Conservation (phyloP, 805 yeast genomes). For the Metschnikowia kunwiensis region DNA sequence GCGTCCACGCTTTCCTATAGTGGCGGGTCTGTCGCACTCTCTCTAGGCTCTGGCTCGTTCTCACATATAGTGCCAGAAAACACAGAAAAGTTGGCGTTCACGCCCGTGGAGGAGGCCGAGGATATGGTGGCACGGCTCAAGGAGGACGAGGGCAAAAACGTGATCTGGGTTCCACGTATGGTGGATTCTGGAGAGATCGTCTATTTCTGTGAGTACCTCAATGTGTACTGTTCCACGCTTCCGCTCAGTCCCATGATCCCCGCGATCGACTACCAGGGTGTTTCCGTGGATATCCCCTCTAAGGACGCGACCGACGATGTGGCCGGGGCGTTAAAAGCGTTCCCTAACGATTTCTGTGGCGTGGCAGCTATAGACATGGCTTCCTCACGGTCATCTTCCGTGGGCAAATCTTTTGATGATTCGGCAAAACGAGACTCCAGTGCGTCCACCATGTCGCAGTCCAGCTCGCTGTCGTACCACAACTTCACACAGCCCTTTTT, state of each 20-base stretch:
- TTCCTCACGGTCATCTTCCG: slow-evolving; percentile 11
- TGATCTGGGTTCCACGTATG: slow-evolving; percentile 59
- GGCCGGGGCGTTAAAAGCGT: slow-evolving; percentile 16
- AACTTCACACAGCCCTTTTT: slow-evolving; percentile 42
- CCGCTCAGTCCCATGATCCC: slow-evolving; percentile 42
- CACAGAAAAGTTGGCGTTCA: slow-evolving; percentile 14
- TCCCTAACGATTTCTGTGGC: slow-evolving; percentile 7
- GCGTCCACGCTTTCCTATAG: slow-evolving; percentile 10
- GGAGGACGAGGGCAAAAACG: slow-evolving; percentile 18
- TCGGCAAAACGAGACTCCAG: slow-evolving; percentile 36
- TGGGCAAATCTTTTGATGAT: slow-evolving; percentile 26
- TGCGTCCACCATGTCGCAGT: slow-evolving; percentile 32
- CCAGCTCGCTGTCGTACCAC: slow-evolving; percentile 34
- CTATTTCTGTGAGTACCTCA: slow-evolving; percentile 58
- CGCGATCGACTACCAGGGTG: slow-evolving; percentile 18
- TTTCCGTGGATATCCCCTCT: slow-evolving; percentile 27
- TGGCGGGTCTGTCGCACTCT: slow-evolving; percentile 6
- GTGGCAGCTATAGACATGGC: slow-evolving; percentile 2
- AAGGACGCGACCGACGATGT: slow-evolving; percentile 22
- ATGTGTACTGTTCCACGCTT: slow-evolving; percentile 54
- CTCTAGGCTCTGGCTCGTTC: slow-evolving; percentile 5
- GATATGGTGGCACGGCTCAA: slow-evolving; percentile 24
- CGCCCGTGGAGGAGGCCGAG: slow-evolving; percentile 31
- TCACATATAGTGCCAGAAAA: slow-evolving; percentile 13
- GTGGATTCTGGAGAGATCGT: slow-evolving; percentile 53